phyloP scores from a whole-genome alignment of 2,329 filamentous ascomycete genomes.

The Domatiomyces globalis region DNA sequence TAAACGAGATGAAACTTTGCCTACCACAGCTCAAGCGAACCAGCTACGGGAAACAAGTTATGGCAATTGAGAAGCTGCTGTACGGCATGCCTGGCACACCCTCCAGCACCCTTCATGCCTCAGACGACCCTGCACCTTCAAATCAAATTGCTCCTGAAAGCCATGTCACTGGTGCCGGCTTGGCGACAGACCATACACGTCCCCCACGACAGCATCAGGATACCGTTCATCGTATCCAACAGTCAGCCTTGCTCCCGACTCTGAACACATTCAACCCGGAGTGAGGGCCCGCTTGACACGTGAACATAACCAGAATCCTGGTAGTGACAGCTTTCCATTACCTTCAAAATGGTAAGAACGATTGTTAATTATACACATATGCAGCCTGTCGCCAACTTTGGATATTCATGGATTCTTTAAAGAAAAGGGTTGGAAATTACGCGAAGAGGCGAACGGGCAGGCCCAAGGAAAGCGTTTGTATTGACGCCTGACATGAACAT shows the following conservation, averaged over 20 bases:
- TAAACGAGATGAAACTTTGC: constrained; percentile 50
- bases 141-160: not conserved
- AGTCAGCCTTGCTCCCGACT: not conserved
- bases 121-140: not conserved
- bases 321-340: not conserved
- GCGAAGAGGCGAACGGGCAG: not conserved
- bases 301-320: too few relatives aligned
- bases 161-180: not conserved
- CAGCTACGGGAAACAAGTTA: constrained; percentile 52
- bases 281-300: not conserved
- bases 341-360: not conserved
- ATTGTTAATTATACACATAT: not conserved
- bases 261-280: not conserved
- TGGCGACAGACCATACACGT: not conserved
- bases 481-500: not conserved
- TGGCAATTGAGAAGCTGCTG: constrained; percentile 42
- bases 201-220: not conserved
- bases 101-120: constrained; percentile 35
- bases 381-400: not conserved
- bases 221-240: not conserved
- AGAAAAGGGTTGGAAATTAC: not conserved
- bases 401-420: not conserved
- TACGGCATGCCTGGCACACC: constrained; percentile 22
- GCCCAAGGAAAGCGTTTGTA: not conserved
- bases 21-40: constrained; percentile 49